These are phyloP conservation scores for Didymosphaeria variabile DNA, from an alignment of 2,329 filamentous ascomycete species.

Conservation along the genomic window DNA sequence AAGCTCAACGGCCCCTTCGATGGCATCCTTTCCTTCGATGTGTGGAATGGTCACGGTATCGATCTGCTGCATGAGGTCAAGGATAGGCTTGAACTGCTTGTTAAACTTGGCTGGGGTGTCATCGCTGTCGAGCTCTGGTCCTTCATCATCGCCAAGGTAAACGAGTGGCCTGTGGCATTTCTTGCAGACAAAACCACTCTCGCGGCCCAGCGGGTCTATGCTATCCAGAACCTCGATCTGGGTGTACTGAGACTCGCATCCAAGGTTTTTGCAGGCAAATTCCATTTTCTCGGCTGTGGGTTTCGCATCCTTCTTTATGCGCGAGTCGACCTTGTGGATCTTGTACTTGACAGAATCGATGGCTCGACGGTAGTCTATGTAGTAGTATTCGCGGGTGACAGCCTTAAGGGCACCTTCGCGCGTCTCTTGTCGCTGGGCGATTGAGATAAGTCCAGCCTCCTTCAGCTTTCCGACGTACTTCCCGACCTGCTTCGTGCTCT, in stretches of 20 bases:
- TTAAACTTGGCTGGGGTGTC: slow-evolving; percentile 66
- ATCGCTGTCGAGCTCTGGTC: slow-evolving; percentile 40
- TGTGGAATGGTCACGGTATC: slow-evolving; percentile 77
- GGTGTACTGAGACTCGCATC: slow-evolving; percentile 86
- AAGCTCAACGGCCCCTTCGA: slow-evolving; percentile 70
- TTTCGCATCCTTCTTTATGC: slow-evolving; percentile 83
- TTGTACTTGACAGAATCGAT: slow-evolving; percentile 98
- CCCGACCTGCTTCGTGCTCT: slow-evolving; percentile 91
- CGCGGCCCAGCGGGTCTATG: slow-evolving; percentile 62
- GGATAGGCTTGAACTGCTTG: slow-evolving; percentile 80
- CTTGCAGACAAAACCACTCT: slow-evolving; percentile 80
- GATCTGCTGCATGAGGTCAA: slow-evolving; percentile 77
- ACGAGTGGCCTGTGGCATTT: slow-evolving; percentile 72
- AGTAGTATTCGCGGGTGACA: slow-evolving; percentile 92
- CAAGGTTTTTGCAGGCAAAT: slow-evolving; percentile 75
- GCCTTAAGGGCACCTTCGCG: slow-evolving; percentile 83
- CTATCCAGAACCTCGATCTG: slow-evolving; percentile 87
- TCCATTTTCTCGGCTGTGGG: slow-evolving; percentile 87
- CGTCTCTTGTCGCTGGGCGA: slow-evolving; percentile 78
- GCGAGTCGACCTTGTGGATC: slow-evolving; percentile 85
- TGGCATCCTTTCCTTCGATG: slow-evolving; percentile 75
- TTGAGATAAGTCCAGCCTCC: slow-evolving; percentile 84
- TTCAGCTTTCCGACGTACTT: slow-evolving; percentile 85
- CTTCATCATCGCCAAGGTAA: slow-evolving; percentile 36
- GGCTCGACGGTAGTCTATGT: slow-evolving; percentile 91